Base-by-base conservation (phyloP, 768 basidiomycete genomes). In the Pleurotus tuoliensis region DNA sequence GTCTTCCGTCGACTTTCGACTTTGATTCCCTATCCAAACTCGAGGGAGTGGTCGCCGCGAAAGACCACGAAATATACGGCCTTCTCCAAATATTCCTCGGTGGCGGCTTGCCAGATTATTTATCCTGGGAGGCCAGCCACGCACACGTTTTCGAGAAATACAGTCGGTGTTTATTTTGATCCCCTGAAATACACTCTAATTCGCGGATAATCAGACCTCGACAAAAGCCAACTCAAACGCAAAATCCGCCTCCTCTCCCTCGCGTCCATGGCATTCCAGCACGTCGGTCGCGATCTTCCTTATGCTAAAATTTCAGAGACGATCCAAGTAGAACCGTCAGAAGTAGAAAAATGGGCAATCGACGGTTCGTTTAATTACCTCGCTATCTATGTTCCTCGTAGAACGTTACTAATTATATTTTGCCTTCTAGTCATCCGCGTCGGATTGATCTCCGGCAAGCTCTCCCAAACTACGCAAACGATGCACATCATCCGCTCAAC, bases 331-430 rank as follows among this genome's bases (percentile, higher is more conserved):
- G 79, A 84, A 22, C 58, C 69, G 18, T 73, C 79, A 22, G 76
- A 90, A 58, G 90, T 94, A 25, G 93, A 94, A 68, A 85, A 82
- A 64, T 94, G 91, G 90, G 84, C 86, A 40, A 94, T 94, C 59
- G 90, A 94, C 71, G 86, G 92, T 92, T 64, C 58, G 76, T 53
- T 6, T 16, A 51, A 52, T 30, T 30, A 13, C 58, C 45, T 43
- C 3, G 27, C 34, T 43, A 4, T 30, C 30, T 27, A 18, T 47
- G 46, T 24, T 55, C 58, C 22, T 55, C 37, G 43, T 9, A 9
- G 30, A 34, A 34, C 27, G 8, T 9, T 9, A 40, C 49, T 44
- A 39, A 56, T 56, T 54, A 34, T 48, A 47, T 13, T n/a, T 8
- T 41, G 59, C 25, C 51, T 51, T 47, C 12, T 62, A 93, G 92